These are phyloP conservation scores for Cyclanthera cordifolia DNA, from an alignment of 306 rosid species.

Conservation along the genomic window DNA sequence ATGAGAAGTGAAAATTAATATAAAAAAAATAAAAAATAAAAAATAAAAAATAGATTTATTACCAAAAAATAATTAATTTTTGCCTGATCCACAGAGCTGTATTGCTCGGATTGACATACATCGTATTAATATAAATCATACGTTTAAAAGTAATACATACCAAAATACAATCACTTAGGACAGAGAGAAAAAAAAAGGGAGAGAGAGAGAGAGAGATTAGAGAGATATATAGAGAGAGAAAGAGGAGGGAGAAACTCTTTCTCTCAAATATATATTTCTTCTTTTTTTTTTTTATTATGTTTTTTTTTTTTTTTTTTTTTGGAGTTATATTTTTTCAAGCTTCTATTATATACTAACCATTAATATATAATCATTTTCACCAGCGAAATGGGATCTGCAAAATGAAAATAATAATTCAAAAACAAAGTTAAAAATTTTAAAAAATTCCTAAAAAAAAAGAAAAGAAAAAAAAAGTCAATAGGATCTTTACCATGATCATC, in stretches of 20 bases:
- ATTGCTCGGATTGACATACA: too few species aligned
- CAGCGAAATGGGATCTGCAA: constrained; percentile 55
- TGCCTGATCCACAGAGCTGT: too few species aligned
- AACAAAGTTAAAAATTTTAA: background rate
- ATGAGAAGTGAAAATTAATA: too few species aligned
- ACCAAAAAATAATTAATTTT: too few species aligned
- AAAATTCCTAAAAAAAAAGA: too few species aligned
- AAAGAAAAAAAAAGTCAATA: too few species aligned
- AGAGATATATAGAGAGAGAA: background rate
- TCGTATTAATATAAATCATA: too few species aligned
- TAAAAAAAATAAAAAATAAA: too few species aligned
- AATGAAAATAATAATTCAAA: background rate
- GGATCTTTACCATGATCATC: too few species aligned
- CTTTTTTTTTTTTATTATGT: too few species aligned
- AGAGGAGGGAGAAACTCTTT: constrained; percentile 2
- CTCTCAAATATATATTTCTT: background rate
- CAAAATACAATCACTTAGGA: background rate
- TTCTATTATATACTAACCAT: background rate
- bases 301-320: background rate
- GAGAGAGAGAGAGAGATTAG: background rate
- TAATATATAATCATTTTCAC: constrained; percentile 21
- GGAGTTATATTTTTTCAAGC: constrained; percentile 2
- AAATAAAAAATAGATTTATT: too few species aligned
- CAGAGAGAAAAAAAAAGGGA: background rate
- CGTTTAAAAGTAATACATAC: background rate